Conservation (phyloP, 2,329 filamentous ascomycete genomes). For the Talaromyces rugulosus region DNA sequence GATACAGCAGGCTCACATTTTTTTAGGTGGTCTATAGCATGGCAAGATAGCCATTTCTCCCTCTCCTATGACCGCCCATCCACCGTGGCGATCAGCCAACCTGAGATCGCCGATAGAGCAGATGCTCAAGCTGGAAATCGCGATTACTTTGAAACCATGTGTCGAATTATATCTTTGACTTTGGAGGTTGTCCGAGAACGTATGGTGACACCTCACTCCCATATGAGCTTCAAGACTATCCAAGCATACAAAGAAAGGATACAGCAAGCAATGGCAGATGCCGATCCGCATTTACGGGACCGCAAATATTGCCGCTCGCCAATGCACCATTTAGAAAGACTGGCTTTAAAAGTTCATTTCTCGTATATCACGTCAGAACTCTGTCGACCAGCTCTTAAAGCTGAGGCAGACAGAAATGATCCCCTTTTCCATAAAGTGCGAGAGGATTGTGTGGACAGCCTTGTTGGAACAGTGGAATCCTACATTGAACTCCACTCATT, state of each 20-base stretch:
- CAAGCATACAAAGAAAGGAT: conserved; percentile 55
- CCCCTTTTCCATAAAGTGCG: conserved; percentile 39
- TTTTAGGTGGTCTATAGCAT: conserved; percentile 57
- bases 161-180: conserved; percentile 49
- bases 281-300: conserved; percentile 55
- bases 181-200: conserved; percentile 59
- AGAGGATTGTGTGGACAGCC: conserved; percentile 52
- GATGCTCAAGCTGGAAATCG: conserved; percentile 46
- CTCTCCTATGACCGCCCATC: conserved; percentile 60
- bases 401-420: conserved; percentile 42
- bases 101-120: conserved; percentile 47
- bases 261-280: conserved; percentile 54
- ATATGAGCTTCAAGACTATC: conserved; percentile 52
- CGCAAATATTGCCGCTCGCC: conserved; percentile 36
- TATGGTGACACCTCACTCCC: conserved; percentile 49
- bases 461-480: conserved; percentile 55
- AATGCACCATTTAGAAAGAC: conserved; percentile 55
- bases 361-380: conserved; percentile 61
- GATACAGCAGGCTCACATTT: not conserved
- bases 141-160: conserved; percentile 57
- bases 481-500: conserved; percentile 53
- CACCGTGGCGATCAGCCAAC: conserved; percentile 51
- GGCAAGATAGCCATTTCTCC: conserved; percentile 62
- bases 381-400: conserved; percentile 57
- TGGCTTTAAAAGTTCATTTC: conserved; percentile 58